These are phyloP conservation scores for Vigna radiata DNA, from an alignment of 306 rosid genomes.

Conservation along the genomic window DNA sequence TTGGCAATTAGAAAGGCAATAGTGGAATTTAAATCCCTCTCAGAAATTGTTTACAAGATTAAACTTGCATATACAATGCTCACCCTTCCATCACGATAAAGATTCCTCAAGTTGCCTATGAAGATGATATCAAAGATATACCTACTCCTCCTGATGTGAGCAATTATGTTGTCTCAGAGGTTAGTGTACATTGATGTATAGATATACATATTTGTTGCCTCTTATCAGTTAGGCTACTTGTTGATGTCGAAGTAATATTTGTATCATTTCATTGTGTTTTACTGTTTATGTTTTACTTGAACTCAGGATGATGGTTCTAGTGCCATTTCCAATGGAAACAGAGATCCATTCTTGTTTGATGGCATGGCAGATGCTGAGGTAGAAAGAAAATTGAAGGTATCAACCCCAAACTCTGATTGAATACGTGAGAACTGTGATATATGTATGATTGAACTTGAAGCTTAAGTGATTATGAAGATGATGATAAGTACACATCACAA, in stretches of 20 bases:
- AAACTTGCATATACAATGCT: too few relatives aligned
- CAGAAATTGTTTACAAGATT: too few relatives aligned
- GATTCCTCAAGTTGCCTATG: too few relatives aligned
- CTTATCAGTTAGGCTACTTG: slow-evolving; percentile 22
- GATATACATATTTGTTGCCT: too few relatives aligned
- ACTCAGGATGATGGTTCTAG: slow-evolving; percentile 86
- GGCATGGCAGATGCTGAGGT: slow-evolving; percentile 90
- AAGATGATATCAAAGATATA: too few relatives aligned
- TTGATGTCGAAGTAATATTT: slow-evolving; percentile 17
- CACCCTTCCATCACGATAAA: too few relatives aligned
- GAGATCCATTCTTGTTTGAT: slow-evolving; percentile 76
- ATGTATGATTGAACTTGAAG: slow-evolving; percentile 24
- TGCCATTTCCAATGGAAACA: slow-evolving; percentile 75
- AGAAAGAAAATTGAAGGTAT: slow-evolving; percentile 90
- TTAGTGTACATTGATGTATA: too few relatives aligned
- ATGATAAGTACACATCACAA: too few relatives aligned
- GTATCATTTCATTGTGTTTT: slow-evolving; percentile 24
- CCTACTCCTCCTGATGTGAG: too few relatives aligned
- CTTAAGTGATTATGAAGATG: neutral
- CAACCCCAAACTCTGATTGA: slow-evolving; percentile 37
- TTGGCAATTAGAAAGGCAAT: too few relatives aligned
- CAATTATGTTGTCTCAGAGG: too few relatives aligned
- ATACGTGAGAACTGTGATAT: slow-evolving; percentile 19
- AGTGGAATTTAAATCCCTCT: too few relatives aligned
- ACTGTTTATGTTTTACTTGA: slow-evolving; percentile 15